Evolutionary conservation across 257 asterid species (phyloP).

Genomic region (Solanum clarkiae): DNA sequence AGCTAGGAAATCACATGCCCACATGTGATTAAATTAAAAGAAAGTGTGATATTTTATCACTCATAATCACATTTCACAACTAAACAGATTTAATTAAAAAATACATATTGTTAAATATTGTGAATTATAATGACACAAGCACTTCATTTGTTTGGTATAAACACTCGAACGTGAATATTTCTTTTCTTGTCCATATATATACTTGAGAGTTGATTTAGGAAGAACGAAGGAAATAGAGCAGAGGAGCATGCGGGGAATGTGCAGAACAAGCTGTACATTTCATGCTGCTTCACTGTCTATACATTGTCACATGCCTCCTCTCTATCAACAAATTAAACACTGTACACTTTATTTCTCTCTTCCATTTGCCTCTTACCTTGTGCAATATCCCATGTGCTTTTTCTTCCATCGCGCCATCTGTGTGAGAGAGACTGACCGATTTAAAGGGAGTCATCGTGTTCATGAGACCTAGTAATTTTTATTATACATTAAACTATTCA

Average conservation of each 20-base stretch:
- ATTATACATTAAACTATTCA: too few species aligned
- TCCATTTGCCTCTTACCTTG: slow-evolving; percentile 9
- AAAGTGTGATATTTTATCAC: background rate
- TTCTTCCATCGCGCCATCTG: background rate
- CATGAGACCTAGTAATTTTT: background rate
- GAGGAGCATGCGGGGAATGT: slow-evolving; percentile 78
- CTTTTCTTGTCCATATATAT: background rate
- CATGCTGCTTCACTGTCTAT: slow-evolving; percentile 60
- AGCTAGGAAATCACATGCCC: slow-evolving; percentile 25
- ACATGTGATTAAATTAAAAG: slow-evolving; percentile 30
- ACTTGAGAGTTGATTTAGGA: background rate
- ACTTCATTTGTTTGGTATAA: background rate
- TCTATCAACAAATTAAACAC: slow-evolving; percentile 3
- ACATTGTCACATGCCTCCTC: slow-evolving; percentile 46
- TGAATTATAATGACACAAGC: too few species aligned
- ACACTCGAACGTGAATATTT: rapidly evolving
- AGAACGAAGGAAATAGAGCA: background rate
- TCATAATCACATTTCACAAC: background rate
- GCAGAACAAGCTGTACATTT: slow-evolving; percentile 90
- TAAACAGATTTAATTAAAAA: too few species aligned
- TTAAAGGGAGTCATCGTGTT: background rate
- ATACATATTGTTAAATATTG: background rate
- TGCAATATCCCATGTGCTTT: background rate
- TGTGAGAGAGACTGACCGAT: background rate
- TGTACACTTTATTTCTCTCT: slow-evolving; percentile 6